Percentiles rank a stretch among this genome's conserved stretches.
These are phyloP conservation scores for Calonectria henricotiae DNA, from an alignment of 2,329 filamentous ascomycete genomes.

Conservation along the genomic window DNA sequence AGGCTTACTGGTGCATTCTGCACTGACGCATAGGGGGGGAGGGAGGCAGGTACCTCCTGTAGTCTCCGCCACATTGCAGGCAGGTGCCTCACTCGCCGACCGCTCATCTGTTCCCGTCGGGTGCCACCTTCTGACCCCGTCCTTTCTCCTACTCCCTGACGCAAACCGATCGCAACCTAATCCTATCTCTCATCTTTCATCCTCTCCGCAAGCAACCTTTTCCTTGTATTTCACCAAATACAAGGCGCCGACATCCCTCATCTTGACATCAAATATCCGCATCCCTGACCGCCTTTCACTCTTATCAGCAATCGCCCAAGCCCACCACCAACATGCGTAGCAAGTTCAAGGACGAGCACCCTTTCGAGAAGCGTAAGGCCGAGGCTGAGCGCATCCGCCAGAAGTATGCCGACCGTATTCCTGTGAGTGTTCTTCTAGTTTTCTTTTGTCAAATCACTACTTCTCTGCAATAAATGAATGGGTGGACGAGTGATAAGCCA, in stretches of 20 bases:
- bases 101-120: conserved; percentile 50
- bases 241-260: conserved; percentile 29
- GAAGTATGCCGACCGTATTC: conserved; percentile 99
- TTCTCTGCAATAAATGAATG: neutral
- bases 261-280: conserved; percentile 34
- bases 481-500: neutral
- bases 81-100: conserved; percentile 48
- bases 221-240: conserved; percentile 23
- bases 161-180: conserved; percentile 53
- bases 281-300: conserved; percentile 44
- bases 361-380: conserved; percentile 99
- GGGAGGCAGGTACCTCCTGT: conserved; percentile 39
- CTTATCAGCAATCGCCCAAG: conserved; percentile 42
- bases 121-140: conserved; percentile 51
- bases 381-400: conserved; percentile 99
- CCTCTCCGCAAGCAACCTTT: conserved; percentile 38
- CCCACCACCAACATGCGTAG: conserved; percentile 84
- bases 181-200: conserved; percentile 48
- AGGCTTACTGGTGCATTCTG: conserved; percentile 39
- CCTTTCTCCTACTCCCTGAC: conserved; percentile 53
- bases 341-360: conserved; percentile 99
- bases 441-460: neutral
- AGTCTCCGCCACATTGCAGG: conserved; percentile 43
- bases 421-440: conserved; percentile 74
- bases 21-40: conserved; percentile 17